Evolutionary conservation across 768 basidiomycete genomes (phyloP), one percentile per base, ranked within the genome.

Genomic region (Amyloporia xantha): DNA sequence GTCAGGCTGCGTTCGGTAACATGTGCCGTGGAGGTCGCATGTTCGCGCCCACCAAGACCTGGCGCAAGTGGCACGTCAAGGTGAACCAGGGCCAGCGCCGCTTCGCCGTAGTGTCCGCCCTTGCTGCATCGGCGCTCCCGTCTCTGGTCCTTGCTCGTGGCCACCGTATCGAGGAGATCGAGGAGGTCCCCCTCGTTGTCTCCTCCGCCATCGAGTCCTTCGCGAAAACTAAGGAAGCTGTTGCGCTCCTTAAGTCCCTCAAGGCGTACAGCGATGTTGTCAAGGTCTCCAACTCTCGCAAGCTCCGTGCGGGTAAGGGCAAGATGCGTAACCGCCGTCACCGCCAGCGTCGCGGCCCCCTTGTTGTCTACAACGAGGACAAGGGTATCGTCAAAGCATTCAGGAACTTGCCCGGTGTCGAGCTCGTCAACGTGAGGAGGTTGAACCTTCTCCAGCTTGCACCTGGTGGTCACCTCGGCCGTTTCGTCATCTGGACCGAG

Each of bases 11-110:
- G 26, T 98, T 98, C 75, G 96, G 96, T 65, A 98, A 98, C 87
- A 98, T 99, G 96, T 98, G 95, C 79, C 90, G 96, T 71, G 95
- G 96, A 66, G 96, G 96, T 77, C 92, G 96, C 67, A 98, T 99
- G 96, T 98, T 99, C 72, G 95, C 95, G 24, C 96, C 96, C 15
- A 98, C 95, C 74, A 97, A 96, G 79, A 90, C 83, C 66, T 98
- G 94, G 95, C 87, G 95, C 73, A 94, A 84, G 70, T 99, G 96
- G 96, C 96, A 99, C 75, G 89, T 98, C 77, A 99, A 97, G 77
- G 90, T 97, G 53, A 94, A 94, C 84, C 90, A 93, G 78, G 95
- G 94, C 81, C 94, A 98, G 74, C 90, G 90, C 68, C 89, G 96
- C 57, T 99, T 92, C 70, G 96, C 96, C 48, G 83, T 90, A 54